Percentiles rank a stretch among this genome's conserved stretches.
phyloP scores from a whole-genome alignment of 139 green algal genomes.

The Klebsormidium nitens region DNA sequence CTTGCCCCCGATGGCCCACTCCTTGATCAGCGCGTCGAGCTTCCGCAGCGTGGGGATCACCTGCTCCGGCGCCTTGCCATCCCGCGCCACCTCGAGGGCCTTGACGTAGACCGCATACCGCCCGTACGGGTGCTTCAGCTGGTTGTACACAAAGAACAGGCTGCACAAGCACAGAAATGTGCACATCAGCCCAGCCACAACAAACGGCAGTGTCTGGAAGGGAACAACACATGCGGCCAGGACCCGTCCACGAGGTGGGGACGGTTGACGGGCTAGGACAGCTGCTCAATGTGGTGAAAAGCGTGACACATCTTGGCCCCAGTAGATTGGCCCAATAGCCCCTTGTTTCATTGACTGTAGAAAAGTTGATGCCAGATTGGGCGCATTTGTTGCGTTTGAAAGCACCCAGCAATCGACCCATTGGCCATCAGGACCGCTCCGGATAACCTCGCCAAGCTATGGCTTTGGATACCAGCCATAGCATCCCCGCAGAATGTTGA shows the following conservation, averaged over 20 bases:
- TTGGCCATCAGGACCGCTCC: neutral
- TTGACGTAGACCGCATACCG: neutral
- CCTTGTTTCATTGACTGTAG: too few species aligned
- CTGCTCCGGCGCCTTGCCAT: neutral
- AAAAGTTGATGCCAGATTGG: too few species aligned
- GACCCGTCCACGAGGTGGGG: neutral
- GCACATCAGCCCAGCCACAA: too few species aligned
- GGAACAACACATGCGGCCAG: too few species aligned
- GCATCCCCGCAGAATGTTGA: too few species aligned
- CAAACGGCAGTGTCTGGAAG: too few species aligned
- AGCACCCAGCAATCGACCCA: too few species aligned
- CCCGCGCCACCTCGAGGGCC: neutral
- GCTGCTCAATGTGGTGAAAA: neutral
- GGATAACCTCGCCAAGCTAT: neutral
- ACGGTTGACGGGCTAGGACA: neutral
- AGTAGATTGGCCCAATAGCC: too few species aligned
- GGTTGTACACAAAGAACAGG: slow-evolving; percentile 14
- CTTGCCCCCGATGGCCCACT: neutral
- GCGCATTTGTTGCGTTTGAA: too few species aligned
- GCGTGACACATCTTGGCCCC: too few species aligned
- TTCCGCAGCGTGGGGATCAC: neutral
- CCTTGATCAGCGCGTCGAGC: slow-evolving; percentile 10
- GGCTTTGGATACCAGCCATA: too few species aligned
- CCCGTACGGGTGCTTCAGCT: neutral
- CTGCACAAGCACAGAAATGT: too few species aligned